Evolutionary conservation across 2,329 filamentous ascomycete genomes (phyloP).

Genomic region (Simplicillium sp.): DNA sequence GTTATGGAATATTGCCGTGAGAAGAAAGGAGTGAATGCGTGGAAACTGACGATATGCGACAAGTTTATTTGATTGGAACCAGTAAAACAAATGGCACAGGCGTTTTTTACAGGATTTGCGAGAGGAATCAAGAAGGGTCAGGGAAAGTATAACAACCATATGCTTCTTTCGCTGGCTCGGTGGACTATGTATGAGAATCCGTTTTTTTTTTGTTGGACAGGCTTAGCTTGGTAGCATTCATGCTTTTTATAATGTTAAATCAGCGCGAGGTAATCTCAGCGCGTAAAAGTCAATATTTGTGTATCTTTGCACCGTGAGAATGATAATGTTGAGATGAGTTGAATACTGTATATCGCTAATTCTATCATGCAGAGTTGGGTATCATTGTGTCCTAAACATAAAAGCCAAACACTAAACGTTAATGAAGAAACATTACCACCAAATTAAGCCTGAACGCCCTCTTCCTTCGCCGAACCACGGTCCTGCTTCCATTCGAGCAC

Average conservation of each 20-base stretch:
- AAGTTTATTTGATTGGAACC: too few species aligned
- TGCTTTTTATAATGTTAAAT: not conserved
- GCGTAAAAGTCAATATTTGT: not conserved
- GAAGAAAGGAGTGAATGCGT: too few species aligned
- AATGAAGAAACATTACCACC: not conserved
- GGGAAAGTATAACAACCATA: not conserved
- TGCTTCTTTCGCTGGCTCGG: too few species aligned
- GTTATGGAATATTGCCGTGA: not conserved
- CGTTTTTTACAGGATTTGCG: too few species aligned
- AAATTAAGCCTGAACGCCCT: not conserved
- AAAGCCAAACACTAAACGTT: not conserved
- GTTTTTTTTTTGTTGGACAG: not conserved
- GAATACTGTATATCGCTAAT: too few species aligned
- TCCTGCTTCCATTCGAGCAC: conserved; percentile 50
- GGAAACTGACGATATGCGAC: too few species aligned
- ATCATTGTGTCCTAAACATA: conserved; percentile 2
- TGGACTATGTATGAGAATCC: not conserved
- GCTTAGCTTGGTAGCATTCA: not conserved
- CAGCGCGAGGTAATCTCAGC: too few species aligned
- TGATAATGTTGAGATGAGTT: not conserved
- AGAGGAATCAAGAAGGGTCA: not conserved
- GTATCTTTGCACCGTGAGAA: not conserved
- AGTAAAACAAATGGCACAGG: too few species aligned
- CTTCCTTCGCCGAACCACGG: conserved; percentile 8
- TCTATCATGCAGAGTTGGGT: conserved; percentile 2